phyloP scores from a whole-genome alignment of 73 alveolate species.

The Paramecium caudatum region DNA sequence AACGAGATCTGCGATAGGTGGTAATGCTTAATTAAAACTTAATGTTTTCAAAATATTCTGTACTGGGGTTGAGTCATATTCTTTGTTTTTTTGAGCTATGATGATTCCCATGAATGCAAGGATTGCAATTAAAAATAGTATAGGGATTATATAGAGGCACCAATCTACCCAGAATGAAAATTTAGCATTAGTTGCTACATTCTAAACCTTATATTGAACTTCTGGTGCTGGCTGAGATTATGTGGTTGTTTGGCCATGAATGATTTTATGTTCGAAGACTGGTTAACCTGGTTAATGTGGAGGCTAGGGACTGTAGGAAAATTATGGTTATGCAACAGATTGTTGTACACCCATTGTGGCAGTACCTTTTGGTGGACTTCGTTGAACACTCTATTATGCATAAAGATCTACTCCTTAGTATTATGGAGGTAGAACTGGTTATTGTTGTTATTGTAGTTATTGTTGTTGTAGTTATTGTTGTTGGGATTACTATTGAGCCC shows the following conservation, averaged over 20 bases:
- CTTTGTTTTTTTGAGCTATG: conserved; percentile 21
- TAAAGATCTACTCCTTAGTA: conserved; percentile 22
- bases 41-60: background rate
- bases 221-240: too few relatives aligned
- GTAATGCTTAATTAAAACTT: conserved; percentile 6
- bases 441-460: background rate
- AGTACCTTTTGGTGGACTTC: conserved; percentile 5
- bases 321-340: too few relatives aligned
- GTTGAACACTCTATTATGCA: too few relatives aligned
- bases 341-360: too few relatives aligned
- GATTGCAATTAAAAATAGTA: background rate
- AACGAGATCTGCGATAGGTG: conserved; percentile 24
- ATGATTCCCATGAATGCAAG: background rate
- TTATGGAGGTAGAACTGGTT: conserved; percentile 14
- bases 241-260: too few relatives aligned
- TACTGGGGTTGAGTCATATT: background rate
- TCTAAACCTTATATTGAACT: too few relatives aligned
- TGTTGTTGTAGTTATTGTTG: background rate
- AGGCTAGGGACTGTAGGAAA: background rate
- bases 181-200: background rate
- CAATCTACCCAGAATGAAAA: conserved; percentile 6
- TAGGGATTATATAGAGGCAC: conserved; percentile 8
- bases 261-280: conserved; percentile 10
- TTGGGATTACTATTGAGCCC: background rate
- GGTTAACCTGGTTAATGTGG: background rate